Evolutionary conservation across 495 filamentous ascomycete genomes (phyloP).

Genomic region (Aspergillus steynii): DNA sequence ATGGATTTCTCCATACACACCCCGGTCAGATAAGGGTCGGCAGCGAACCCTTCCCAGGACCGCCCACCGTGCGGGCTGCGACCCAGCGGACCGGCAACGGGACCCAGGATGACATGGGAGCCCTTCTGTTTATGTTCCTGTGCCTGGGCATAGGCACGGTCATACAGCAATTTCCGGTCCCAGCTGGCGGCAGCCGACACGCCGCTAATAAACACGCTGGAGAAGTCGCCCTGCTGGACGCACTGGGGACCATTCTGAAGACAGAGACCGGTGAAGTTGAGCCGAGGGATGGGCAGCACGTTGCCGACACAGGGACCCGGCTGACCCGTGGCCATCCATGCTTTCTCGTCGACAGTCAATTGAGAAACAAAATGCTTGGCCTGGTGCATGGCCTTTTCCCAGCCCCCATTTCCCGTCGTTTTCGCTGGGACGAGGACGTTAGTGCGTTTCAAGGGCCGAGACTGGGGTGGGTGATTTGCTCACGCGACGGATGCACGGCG

Average conservation of each 20-base stretch:
- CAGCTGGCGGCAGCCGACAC: constrained; percentile 67
- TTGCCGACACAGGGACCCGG: constrained; percentile 75
- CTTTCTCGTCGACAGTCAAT: constrained; percentile 76
- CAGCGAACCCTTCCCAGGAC: constrained; percentile 76
- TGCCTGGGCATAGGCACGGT: constrained; percentile 64
- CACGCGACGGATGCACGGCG: constrained; percentile 26
- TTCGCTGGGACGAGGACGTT: not conserved
- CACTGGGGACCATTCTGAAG: constrained; percentile 57
- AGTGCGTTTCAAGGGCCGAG: no score
- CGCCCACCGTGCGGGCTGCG: constrained; percentile 50
- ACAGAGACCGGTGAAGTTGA: constrained; percentile 51
- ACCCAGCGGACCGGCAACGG: constrained; percentile 54
- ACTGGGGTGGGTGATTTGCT: constrained; percentile 1
- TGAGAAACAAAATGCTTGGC: constrained; percentile 70
- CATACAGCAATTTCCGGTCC: constrained; percentile 62
- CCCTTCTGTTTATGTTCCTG: constrained; percentile 55
- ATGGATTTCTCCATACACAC: constrained; percentile 55
- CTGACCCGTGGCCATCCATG: constrained; percentile 77
- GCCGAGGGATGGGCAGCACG: constrained; percentile 50
- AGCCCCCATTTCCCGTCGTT: constrained; percentile 52
- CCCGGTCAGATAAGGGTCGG: constrained; percentile 65
- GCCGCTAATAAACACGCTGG: constrained; percentile 56
- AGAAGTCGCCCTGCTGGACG: constrained; percentile 48
- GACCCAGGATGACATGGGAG: constrained; percentile 53
- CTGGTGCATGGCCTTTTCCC: constrained; percentile 69